Base-by-base conservation (phyloP, 495 filamentous ascomycete species). In the Cryomyces minteri region DNA sequence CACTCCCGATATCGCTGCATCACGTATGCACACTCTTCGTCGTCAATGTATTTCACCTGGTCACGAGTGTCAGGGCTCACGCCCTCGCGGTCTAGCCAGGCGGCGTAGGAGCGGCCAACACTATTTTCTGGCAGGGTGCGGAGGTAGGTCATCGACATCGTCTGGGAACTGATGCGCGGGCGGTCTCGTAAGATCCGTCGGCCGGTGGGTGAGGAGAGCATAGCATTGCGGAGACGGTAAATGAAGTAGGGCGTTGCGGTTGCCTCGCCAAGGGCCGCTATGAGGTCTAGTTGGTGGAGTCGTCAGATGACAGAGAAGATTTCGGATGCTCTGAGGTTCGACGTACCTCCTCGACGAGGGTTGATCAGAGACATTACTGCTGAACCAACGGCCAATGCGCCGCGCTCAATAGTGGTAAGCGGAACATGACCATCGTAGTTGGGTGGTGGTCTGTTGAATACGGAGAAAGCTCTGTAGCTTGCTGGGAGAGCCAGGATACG, bases 1-100 rank as follows among this genome's bases (percentile, higher is more conserved):
- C 82, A 90, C 62, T 98, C 92, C 41, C 90, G 77, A 63, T 98
- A 98, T 31, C 90, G 77, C 71, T 96, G 90, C 84, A 98, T 94
- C 4, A 96, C 90, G 61, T 96, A 98, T 14, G 90, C 90, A 59
- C 84, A 93, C 58, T 96, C 90, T 44, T 77, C 77, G 57, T 94
- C 80, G 59, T 95, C 88, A 44, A 98, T 86, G 62, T 93, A 95
- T 39, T 79, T 71, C 28, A 98, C 90, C 12, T 58, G 52, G 33
- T 75, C 66, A 7, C 92, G 76, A 29, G 92, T 94, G 62, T 96
- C 92, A 0, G 90, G 88, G 1, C 81, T 80, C 3, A 98, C 88
- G 36, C 83, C 82, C 65, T 98, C 90, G 32, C 80, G 73, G 63
- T 95, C 86, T 11, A 95, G 69, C 90, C 90, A 98, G 14, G 63